Conservation (phyloP, 2,329 filamentous ascomycete genomes). For the Rugonectria rugulosa region DNA sequence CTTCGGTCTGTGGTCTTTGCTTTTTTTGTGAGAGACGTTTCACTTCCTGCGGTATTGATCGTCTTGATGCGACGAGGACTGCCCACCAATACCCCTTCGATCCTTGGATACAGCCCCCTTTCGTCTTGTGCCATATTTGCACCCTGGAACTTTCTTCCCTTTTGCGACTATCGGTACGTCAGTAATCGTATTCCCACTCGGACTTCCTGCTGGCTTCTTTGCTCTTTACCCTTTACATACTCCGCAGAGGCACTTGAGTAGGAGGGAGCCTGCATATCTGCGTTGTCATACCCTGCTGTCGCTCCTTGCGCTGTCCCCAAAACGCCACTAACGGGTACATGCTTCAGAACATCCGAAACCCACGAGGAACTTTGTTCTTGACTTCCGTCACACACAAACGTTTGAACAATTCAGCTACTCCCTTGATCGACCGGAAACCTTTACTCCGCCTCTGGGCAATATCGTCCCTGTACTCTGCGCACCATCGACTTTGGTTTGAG, state of each 20-base stretch:
- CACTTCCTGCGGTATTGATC: constrained; percentile 36
- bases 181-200: constrained; percentile 8
- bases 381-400: constrained; percentile 28
- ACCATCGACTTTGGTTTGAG: constrained; percentile 21
- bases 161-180: constrained; percentile 30
- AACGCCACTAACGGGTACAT: constrained; percentile 31
- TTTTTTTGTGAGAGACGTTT: constrained; percentile 40
- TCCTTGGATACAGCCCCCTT: constrained; percentile 33
- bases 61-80: constrained; percentile 27
- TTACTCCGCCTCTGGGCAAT: constrained; percentile 21
- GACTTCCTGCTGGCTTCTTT: constrained; percentile 17
- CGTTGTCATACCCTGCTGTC: constrained; percentile 24
- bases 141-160: constrained; percentile 19
- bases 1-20: constrained; percentile 30
- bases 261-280: constrained; percentile 14
- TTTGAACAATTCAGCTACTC: constrained; percentile 30
- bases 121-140: constrained; percentile 25
- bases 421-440: constrained; percentile 29
- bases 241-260: constrained; percentile 20
- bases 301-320: constrained; percentile 14
- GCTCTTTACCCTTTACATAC: constrained; percentile 16
- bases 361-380: constrained; percentile 25
- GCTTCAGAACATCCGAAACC: constrained; percentile 29
- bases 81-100: constrained; percentile 25
- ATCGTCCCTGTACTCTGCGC: constrained; percentile 14